These are phyloP conservation scores for Hymenoscyphus occultus DNA, from an alignment of 2,329 filamentous ascomycete species.

Conservation along the genomic window DNA sequence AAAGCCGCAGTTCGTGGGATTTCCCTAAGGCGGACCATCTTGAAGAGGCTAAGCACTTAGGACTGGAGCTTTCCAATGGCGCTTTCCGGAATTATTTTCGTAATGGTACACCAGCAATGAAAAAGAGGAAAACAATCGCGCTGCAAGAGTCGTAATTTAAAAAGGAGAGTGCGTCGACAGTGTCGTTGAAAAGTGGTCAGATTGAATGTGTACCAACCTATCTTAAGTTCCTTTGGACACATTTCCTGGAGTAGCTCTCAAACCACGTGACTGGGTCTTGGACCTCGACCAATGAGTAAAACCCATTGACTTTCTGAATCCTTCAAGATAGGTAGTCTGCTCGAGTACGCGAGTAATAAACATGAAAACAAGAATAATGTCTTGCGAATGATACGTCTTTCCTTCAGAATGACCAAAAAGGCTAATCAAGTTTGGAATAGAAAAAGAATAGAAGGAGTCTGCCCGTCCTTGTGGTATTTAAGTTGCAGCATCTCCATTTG, in stretches of 20 bases:
- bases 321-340: not conserved
- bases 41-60: constrained; percentile 17
- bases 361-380: not conserved
- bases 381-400: not conserved
- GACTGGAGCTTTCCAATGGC: constrained; percentile 12
- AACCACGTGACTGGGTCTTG: not conserved
- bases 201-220: constrained; percentile 8
- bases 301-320: not conserved
- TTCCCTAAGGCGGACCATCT: constrained; percentile 94
- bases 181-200: constrained; percentile 9
- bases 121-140: constrained; percentile 9
- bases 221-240: not conserved
- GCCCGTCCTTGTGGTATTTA: too few relatives aligned
- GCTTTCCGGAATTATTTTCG: constrained; percentile 13
- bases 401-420: too few relatives aligned
- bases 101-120: constrained; percentile 10
- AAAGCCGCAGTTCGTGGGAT: constrained; percentile 96
- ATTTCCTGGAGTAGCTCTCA: not conserved
- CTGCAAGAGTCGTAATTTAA: constrained; percentile 18
- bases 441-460: too few relatives aligned
- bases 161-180: constrained; percentile 23
- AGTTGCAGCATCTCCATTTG: too few relatives aligned
- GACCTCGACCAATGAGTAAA: not conserved
- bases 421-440: too few relatives aligned
- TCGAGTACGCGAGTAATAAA: not conserved